Evolutionary conservation across 176 grass and related monocot species (phyloP), one percentile per base, ranked within the genome.

Genomic region (Alloteropsis semialata): DNA sequence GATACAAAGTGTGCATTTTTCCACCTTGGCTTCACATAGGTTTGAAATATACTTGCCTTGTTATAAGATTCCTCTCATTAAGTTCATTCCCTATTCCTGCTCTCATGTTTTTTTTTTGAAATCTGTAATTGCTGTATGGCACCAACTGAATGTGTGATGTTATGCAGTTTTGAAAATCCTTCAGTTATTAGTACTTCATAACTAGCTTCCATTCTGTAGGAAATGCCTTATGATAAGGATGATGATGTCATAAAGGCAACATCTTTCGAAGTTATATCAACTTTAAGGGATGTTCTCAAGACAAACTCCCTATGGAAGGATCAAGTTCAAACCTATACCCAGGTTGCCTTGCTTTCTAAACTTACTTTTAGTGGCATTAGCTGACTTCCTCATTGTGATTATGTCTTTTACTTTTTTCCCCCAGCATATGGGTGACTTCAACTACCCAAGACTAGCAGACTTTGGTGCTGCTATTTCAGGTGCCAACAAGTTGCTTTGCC

Each of bases 221-320:
- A 98, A 88, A 90, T 88, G 16, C 69, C 96, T 18, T 98, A 91
- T 75, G 80, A 95, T 63, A 98, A 95, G 84, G 96, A 98, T 80
- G 93, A 93, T 78, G 92, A 95, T 85, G 82, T 93, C 53, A 93
- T 98, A 81, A 91, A 95, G 88, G 96, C 96, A 42, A 98, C 91
- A 2, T 93, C 93, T 81, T 98, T 95, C 90, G 96, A 98, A 93
- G 93, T 98, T 82, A 95, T 95, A 92, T 91, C 96, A 69, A 98
- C 96, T 76, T 89, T 98, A 75, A 91, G 92, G 89, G 96, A 98
- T 83, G 93, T 95, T 82, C 91, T 95, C 51, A 98, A 80, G 80
- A 80, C 82, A 78, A 98, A 87, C 84, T 82, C 90, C 56, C 87
- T 93, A 82, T 98, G 96, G 96, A 98, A 88, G 77, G 92, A 98